Evolutionary conservation across 2,329 filamentous ascomycete species (phyloP), one percentile per base, ranked within the genome.

Genomic region (Aspergillus hiratsukae): DNA sequence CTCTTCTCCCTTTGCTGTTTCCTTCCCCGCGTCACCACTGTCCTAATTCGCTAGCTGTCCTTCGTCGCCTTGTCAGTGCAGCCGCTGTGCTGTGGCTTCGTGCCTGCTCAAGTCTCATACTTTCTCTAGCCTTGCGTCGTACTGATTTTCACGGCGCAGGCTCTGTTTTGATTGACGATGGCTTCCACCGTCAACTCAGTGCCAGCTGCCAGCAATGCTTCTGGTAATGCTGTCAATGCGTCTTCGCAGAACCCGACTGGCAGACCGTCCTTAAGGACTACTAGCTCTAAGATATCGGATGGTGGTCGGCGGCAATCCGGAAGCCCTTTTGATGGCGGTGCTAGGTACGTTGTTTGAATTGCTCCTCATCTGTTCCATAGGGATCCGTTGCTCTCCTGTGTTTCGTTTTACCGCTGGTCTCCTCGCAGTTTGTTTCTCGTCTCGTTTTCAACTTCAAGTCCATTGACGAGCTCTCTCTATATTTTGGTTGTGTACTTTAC

Each of bases 251-350:
- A 69, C 61, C 58, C 74, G 56, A 61, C 68, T 62, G 68, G 66
- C 59, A 71, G 76, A 59, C 70, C 76, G 61, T 77, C 80, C 58
- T 69, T 81, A 68, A 81, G 82, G 69, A 76, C 79, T 66, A 78
- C 76, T 58, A 74, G 71, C 62, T 76, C 73, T 58, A 84, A 82
- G 72, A 74, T 73, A 58, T 72, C 79, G 58, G 81, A 83, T 69
- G 74, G 73, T 59, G 74, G 75, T 69, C 80, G 82, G 70, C 82
- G 82, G 72, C 81, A 82, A 67, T 75, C 80, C 62, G 78, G 74
- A 56, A 83, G 80, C 69, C 81, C 82, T 59, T 75, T 79, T 48
- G 81, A 84, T 67, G 77, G 73, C 60, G 75, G 72, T 64, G 78
- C 81, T 69, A 81, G 80, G 82, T 84, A 78, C 73, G 80, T 73